These are phyloP conservation scores for Fusarium austroafricanum DNA, from an alignment of 2,329 filamentous ascomycete species.

Conservation along the genomic window DNA sequence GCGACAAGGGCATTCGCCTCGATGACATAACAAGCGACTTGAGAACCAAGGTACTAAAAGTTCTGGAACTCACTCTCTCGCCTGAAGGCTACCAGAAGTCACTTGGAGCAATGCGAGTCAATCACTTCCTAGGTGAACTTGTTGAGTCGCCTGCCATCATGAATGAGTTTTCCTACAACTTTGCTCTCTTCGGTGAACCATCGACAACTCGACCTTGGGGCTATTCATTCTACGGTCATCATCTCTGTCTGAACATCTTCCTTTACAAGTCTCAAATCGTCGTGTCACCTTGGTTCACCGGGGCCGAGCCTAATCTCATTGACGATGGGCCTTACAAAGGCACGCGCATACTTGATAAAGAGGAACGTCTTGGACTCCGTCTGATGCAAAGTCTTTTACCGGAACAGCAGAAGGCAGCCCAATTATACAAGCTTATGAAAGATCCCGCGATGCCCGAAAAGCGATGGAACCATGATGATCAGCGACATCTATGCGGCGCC, in stretches of 20 bases:
- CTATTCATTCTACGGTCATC: conserved; percentile 81
- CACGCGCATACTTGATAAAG: conserved; percentile 72
- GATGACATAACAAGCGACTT: conserved; percentile 62
- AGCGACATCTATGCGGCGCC: conserved; percentile 81
- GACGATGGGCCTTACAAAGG: conserved; percentile 72
- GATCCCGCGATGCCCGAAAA: conserved; percentile 75
- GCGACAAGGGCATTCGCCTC: conserved; percentile 75
- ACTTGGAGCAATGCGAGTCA: conserved; percentile 76
- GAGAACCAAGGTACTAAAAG: neutral
- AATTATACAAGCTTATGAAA: conserved; percentile 68
- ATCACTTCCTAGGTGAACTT: conserved; percentile 78
- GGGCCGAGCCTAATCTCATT: conserved; percentile 82
- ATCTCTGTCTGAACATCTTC: conserved; percentile 79
- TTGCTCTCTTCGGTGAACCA: conserved; percentile 75
- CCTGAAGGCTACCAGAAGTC: conserved; percentile 79
- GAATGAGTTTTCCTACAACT: conserved; percentile 83
- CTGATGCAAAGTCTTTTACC: conserved; percentile 73
- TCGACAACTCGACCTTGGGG: conserved; percentile 72
- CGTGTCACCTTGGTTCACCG: conserved; percentile 80
- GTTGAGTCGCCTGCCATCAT: conserved; percentile 71
- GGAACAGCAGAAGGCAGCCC: conserved; percentile 60
- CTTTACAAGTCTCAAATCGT: conserved; percentile 74
- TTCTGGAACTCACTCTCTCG: conserved; percentile 64
- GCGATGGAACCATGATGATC: conserved; percentile 84
- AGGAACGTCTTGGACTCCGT: conserved; percentile 72